Percentiles rank a stretch among this genome's conserved stretches.
Conservation (phyloP, 116 monocot genomes). For the Posidonia oceanica region DNA sequence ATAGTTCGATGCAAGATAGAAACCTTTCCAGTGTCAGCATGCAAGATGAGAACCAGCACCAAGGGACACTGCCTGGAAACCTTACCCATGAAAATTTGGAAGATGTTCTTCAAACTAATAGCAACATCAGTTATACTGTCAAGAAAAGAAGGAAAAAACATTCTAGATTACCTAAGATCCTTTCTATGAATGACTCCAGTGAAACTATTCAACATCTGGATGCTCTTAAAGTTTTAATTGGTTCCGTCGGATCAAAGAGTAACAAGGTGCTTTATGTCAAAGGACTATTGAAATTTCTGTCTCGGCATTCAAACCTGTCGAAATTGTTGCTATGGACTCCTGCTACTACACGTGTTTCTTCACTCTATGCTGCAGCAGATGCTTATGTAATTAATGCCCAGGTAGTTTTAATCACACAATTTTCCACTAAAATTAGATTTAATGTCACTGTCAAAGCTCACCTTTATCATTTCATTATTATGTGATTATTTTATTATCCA, state of each 20-base stretch:
- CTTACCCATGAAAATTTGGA: slow-evolving; percentile 11
- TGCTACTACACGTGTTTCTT: slow-evolving; percentile 66
- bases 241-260: slow-evolving; percentile 96
- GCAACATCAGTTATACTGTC: slow-evolving; percentile 5
- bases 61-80: not conserved
- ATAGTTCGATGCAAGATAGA: slow-evolving; percentile 21
- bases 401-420: slow-evolving; percentile 23
- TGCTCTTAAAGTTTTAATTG: slow-evolving; percentile 70
- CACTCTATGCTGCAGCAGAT: slow-evolving; percentile 94
- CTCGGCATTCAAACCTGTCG: slow-evolving; percentile 60
- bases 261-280: slow-evolving; percentile 74
- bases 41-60: slow-evolving; percentile 6
- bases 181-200: slow-evolving; percentile 3
- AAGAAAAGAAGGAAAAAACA: slow-evolving; percentile 34
- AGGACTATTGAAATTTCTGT: slow-evolving; percentile 48
- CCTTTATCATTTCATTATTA: not conserved
- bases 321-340: slow-evolving; percentile 76
- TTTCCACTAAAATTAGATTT: not conserved
- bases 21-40: slow-evolving; percentile 11
- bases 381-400: slow-evolving; percentile 86
- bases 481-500: no score
- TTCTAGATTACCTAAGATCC: slow-evolving; percentile 11
- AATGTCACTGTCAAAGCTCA: not conserved
- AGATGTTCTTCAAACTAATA: slow-evolving; percentile 10
- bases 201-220: slow-evolving; percentile 10